Conservation (phyloP, 768 basidiomycete species). For the Lactarius tabidus region DNA sequence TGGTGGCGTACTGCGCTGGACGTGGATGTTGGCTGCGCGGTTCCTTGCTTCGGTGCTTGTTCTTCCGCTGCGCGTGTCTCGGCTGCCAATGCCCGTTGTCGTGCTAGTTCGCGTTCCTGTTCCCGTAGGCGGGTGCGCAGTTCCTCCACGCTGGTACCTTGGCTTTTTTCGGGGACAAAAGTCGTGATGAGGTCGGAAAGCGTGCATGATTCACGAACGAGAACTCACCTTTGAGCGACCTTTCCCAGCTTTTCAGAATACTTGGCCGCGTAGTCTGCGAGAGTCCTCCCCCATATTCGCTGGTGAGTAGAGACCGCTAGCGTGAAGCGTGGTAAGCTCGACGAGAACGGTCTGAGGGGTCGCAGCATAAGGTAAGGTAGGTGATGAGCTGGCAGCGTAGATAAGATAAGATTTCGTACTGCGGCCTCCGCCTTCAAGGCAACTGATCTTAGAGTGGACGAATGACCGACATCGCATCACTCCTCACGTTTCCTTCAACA, state of each 20-base stretch:
- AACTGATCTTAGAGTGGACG: neutral
- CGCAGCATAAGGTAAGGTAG: slow-evolving; percentile 8
- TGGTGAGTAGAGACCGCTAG: neutral
- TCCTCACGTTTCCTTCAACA: slow-evolving; percentile 33
- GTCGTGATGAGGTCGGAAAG: slow-evolving; percentile 14
- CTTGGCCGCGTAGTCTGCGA: slow-evolving; percentile 41
- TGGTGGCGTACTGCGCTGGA: slow-evolving; percentile 16
- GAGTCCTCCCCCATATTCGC: neutral
- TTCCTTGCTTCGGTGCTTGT: neutral
- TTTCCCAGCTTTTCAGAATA: slow-evolving; percentile 68
- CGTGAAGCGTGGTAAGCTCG: neutral
- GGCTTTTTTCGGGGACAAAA: slow-evolving; percentile 7
- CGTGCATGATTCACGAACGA: slow-evolving; percentile 13
- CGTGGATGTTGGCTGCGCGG: slow-evolving; percentile 17
- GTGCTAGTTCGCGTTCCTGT: slow-evolving; percentile 13
- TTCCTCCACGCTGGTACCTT: slow-evolving; percentile 19
- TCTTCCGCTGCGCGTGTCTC: slow-evolving; percentile 21
- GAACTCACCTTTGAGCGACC: slow-evolving; percentile 60
- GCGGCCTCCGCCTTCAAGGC: neutral
- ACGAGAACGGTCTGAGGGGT: neutral
- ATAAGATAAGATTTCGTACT: slow-evolving; percentile 15
- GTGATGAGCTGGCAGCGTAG: neutral
- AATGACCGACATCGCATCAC: slow-evolving; percentile 22
- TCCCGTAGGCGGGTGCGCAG: slow-evolving; percentile 11
- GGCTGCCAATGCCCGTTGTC: slow-evolving; percentile 21